A percentile compares a stretch with the other conserved stretches of the same genome.
These are phyloP conservation scores for Albifimbria verrucaria DNA, from an alignment of 2,329 filamentous ascomycete species.

Conservation along the genomic window DNA sequence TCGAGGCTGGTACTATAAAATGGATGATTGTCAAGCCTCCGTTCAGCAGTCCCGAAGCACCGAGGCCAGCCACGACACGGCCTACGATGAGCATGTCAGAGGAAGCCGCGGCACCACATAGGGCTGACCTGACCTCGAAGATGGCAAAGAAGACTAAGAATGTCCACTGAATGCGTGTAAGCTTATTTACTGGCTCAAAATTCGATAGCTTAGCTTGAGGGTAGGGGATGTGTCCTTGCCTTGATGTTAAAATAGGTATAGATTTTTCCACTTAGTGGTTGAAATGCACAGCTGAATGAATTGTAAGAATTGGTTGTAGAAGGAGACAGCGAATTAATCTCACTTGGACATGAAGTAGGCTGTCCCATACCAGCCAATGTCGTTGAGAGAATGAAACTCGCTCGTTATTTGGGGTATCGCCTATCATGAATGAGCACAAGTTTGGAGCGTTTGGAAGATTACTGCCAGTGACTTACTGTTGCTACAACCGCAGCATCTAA, in stretches of 20 bases:
- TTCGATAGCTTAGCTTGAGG: no score
- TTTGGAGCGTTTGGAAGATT: not conserved
- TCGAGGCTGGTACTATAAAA: slow-evolving; percentile 15
- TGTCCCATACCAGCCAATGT: slow-evolving; percentile 27
- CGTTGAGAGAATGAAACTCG: slow-evolving; percentile 22
- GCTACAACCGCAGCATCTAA: not conserved
- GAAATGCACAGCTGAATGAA: slow-evolving; percentile 8
- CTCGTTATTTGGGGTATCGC: slow-evolving; percentile 29
- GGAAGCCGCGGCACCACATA: slow-evolving; percentile 42
- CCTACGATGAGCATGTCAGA: slow-evolving; percentile 43
- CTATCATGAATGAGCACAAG: not conserved
- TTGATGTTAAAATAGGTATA: slow-evolving; percentile 11
- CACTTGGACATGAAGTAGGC: slow-evolving; percentile 34
- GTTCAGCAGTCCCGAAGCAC: slow-evolving; percentile 32
- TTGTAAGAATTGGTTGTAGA: no score
- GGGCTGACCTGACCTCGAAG: slow-evolving; percentile 46
- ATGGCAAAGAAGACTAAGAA: slow-evolving; percentile 33
- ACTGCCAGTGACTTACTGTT: not conserved
- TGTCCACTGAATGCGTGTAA: slow-evolving; percentile 9
- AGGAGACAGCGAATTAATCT: no score
- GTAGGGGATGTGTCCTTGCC: not conserved
- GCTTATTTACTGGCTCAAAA: no score
- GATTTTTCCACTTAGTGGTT: slow-evolving; percentile 14
- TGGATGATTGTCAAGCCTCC: slow-evolving; percentile 32
- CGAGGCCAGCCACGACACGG: slow-evolving; percentile 38